Percentiles rank a stretch among this genome's conserved stretches.
Evolutionary conservation across 208 protist genomes (phyloP).

Genomic region (Trypanosoma melophagium): DNA sequence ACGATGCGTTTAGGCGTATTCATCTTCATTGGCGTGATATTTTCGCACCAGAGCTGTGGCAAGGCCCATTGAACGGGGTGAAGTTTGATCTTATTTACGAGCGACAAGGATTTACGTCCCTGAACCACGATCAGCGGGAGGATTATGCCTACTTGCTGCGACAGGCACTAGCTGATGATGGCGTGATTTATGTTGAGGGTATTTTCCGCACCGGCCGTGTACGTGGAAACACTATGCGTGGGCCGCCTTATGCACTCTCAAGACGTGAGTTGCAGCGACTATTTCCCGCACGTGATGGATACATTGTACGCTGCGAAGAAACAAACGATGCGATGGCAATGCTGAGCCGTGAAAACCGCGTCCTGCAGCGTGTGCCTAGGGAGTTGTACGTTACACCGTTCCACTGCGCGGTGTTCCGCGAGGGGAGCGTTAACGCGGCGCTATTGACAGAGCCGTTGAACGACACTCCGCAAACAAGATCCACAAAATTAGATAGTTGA

Average conservation of each 20-base stretch:
- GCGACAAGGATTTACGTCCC: conserved; percentile 80
- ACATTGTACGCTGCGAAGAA: conserved; percentile 87
- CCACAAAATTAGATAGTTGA: neutral
- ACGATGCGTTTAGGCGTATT: conserved; percentile 43
- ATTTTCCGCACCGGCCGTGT: conserved; percentile 85
- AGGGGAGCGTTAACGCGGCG: conserved; percentile 48
- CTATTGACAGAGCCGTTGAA: neutral
- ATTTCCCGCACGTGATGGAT: conserved; percentile 69
- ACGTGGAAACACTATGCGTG: conserved; percentile 70
- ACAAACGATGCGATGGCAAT: conserved; percentile 77
- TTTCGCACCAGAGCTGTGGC: conserved; percentile 80
- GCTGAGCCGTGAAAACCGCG: conserved; percentile 76
- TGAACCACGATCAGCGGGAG: conserved; percentile 73
- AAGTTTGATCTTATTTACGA: conserved; percentile 89
- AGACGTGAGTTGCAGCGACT: conserved; percentile 67
- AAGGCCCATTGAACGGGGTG: conserved; percentile 41
- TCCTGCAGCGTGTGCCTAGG: conserved; percentile 77
- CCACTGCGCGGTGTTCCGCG: conserved; percentile 81
- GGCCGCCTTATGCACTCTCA: conserved; percentile 77
- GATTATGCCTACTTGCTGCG: conserved; percentile 85
- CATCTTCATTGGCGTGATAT: conserved; percentile 79
- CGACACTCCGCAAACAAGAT: neutral
- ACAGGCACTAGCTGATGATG: conserved; percentile 80
- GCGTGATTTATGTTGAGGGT: conserved; percentile 87
- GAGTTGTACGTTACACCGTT: conserved; percentile 87